Percentiles rank a stretch among this genome's conserved stretches.
phyloP scores from a whole-genome alignment of 768 basidiomycete genomes.

The Tricholoma hemisulphureum region DNA sequence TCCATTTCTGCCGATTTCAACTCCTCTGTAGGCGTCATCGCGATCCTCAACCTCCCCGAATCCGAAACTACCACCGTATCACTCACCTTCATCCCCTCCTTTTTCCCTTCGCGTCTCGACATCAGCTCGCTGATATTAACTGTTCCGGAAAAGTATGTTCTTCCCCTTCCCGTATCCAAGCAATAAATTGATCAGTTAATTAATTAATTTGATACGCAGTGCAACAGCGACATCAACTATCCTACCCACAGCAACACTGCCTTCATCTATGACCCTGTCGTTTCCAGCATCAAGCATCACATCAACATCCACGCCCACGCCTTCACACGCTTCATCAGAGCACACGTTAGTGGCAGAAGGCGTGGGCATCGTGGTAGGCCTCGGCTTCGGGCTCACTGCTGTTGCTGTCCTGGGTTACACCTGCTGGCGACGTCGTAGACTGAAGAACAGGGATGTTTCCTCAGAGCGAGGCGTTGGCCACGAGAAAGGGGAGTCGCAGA shows the following conservation, averaged over 20 bases:
- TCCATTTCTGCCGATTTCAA: conserved; percentile 37
- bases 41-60: conserved; percentile 40
- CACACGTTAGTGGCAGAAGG: conserved; percentile 18
- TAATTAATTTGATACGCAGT: neutral
- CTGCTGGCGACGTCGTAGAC: conserved; percentile 24
- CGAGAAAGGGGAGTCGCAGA: neutral
- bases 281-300: conserved; percentile 1
- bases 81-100: conserved; percentile 36
- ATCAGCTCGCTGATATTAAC: conserved; percentile 37
- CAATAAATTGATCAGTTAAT: neutral
- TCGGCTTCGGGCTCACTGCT: conserved; percentile 28
- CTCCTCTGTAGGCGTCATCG: conserved; percentile 38
- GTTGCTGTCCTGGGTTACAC: conserved; percentile 20
- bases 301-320: conserved; percentile 3
- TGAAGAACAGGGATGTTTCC: conserved; percentile 8
- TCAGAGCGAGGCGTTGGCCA: neutral
- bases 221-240: conserved; percentile 27
- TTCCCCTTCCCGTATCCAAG: neutral
- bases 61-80: conserved; percentile 40
- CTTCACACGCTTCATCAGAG: conserved; percentile 9
- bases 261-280: conserved; percentile 34
- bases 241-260: conserved; percentile 37
- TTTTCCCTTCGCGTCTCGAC: conserved; percentile 32
- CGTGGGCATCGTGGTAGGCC: conserved; percentile 27
- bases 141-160: conserved; percentile 37